A percentile compares a stretch with the other conserved stretches of the same genome.
phyloP scores from a whole-genome alignment of 176 grass and related monocot species.

The Lolium rigidum region DNA sequence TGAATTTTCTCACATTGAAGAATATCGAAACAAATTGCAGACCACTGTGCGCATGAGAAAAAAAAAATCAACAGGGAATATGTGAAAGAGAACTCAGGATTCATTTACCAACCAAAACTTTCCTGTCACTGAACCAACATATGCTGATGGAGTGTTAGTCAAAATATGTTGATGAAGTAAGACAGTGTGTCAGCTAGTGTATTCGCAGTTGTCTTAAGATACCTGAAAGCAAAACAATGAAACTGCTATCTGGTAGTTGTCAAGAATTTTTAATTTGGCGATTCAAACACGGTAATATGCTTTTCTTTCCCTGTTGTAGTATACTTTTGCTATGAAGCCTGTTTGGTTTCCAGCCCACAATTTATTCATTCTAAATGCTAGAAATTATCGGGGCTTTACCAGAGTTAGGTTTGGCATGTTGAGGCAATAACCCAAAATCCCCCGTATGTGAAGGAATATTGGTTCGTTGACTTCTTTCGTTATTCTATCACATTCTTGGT shows the following conservation, averaged over 20 bases:
- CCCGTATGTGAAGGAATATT: constrained; percentile 33
- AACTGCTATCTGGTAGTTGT: constrained; percentile 1
- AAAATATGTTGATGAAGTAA: constrained; percentile 8
- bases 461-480: constrained; percentile 37
- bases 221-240: too few species aligned
- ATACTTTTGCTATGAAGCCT: not conserved
- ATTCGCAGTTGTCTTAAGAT: constrained; percentile 3
- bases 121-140: not conserved
- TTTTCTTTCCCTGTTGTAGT: not conserved
- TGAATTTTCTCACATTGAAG: not conserved
- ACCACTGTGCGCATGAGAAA: not conserved
- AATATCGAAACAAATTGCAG: not conserved
- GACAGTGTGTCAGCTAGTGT: not conserved
- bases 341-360: not conserved
- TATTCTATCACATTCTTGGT: constrained; percentile 53
- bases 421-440: not conserved
- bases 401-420: not conserved
- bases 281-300: not conserved
- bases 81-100: not conserved
- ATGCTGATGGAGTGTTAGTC: not conserved
- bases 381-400: constrained; percentile 36
- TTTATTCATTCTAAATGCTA: not conserved
- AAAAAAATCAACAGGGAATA: not conserved
- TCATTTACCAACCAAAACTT: constrained; percentile 10
- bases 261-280: not conserved